Base-by-base conservation (phyloP, 495 filamentous ascomycete species). In the Trypethelium eluteriae region DNA sequence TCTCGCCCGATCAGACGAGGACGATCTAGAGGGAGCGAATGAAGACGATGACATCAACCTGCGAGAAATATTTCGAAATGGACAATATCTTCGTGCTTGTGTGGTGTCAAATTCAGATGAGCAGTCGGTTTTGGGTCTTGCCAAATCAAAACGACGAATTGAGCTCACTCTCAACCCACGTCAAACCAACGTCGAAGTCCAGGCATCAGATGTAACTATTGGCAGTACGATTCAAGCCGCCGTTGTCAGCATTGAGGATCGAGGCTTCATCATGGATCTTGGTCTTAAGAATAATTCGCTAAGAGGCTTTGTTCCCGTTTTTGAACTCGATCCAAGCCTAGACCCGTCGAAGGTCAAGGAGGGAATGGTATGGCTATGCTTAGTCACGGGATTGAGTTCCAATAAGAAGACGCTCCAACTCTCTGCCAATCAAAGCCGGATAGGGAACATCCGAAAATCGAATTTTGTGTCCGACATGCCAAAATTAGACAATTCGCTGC, bases 201-300 rank as follows among this genome's bases (percentile, higher is more conserved):
- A 83, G 9, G 81, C 84, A 62, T 81, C 86, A 14, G 89, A 91
- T 70, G 72, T 96, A 9, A 83, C 93, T 34, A 77, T 79, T 25
- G 86, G 94, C 68, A 79, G 80, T 65, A 90, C 88, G 66, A 76
- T 97, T 25, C 96, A 97, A 81, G 92, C 93, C 25, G 89, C 91
- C 1, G 88, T 98, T 61, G 75, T 81, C 46, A 98, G 93, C 72
- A 88, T 94, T 32, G 94, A 98, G 77, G 94, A 98, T 69, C 93
- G 97, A 75, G 94, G 94, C 71, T 78, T 96, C 64, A 82, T 98
- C 64, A 96, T 98, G 93, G 90, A 96, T 71, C 78, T 98, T 47
- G 90, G 89, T 14, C 81, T 97, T 34, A 81, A 85, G 57, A 85
- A 86, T 61, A 78, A 83, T 18, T 76, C 82, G 39, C 67, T 92